phyloP scores from a whole-genome alignment of 345 rosid genomes.

The Aquilaria yunnanensis region DNA sequence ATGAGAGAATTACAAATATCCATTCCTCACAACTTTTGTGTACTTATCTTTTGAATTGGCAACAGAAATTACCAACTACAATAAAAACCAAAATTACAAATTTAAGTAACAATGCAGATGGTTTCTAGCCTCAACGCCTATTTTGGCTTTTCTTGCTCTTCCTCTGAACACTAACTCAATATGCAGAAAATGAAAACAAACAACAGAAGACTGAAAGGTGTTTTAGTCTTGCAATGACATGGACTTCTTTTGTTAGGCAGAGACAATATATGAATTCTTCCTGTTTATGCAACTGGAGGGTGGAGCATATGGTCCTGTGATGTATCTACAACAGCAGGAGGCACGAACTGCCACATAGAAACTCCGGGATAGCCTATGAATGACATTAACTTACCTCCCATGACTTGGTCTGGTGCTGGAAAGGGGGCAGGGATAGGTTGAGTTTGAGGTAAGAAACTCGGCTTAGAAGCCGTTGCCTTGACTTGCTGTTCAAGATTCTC shows the following conservation, averaged over 20 bases:
- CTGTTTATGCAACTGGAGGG: constrained; percentile 45
- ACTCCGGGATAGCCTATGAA: constrained; percentile 47
- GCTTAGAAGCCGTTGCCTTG: constrained; percentile 37
- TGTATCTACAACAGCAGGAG: constrained; percentile 47
- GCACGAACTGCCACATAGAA: constrained; percentile 62
- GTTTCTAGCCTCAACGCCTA: no score
- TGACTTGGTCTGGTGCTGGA: constrained; percentile 34
- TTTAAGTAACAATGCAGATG: no score
- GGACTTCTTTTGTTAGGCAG: neutral
- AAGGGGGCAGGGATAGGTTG: constrained; percentile 32
- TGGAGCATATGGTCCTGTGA: constrained; percentile 52
- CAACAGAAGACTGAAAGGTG: constrained; percentile 1
- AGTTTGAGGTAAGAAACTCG: constrained; percentile 31
- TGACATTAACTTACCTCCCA: constrained; percentile 46
- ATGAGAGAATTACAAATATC: no score
- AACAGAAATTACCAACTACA: constrained; percentile 4
- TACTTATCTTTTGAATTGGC: neutral
- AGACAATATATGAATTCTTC: constrained; percentile 1
- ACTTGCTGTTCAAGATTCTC: constrained; percentile 63
- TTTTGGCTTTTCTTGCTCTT: no score
- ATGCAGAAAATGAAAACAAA: neutral
- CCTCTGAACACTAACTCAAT: neutral
- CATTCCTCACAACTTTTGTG: no score
- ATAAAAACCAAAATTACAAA: neutral
- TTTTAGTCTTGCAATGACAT: neutral